Conservation (phyloP, 768 basidiomycete genomes). For the Mycena latifolia region DNA sequence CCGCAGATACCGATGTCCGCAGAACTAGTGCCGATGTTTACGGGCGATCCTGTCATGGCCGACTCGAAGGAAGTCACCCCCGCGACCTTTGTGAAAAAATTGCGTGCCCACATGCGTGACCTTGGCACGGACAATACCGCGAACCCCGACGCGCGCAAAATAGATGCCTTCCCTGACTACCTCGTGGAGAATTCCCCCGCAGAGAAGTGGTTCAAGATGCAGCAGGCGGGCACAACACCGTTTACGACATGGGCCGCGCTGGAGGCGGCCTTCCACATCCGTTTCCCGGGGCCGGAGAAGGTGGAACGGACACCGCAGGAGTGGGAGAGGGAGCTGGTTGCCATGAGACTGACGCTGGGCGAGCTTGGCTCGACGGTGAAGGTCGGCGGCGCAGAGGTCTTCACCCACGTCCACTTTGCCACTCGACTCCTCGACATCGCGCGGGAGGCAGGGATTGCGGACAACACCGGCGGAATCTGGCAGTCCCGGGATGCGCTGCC, state of each 20-base stretch:
- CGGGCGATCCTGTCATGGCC: not conserved
- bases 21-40: constrained; percentile 23
- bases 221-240: not conserved
- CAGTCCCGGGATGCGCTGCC: constrained; percentile 25
- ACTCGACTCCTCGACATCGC: constrained; percentile 24
- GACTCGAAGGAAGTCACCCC: constrained; percentile 2
- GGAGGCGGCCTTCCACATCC: constrained; percentile 6
- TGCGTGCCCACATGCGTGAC: constrained; percentile 26
- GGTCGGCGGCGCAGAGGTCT: constrained; percentile 19
- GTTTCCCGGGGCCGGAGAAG: constrained; percentile 14
- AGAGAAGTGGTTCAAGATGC: constrained; percentile 10
- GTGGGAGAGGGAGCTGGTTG: constrained; percentile 28
- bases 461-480: constrained; percentile 16
- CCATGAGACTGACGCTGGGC: constrained; percentile 26
- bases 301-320: constrained; percentile 24
- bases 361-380: constrained; percentile 30
- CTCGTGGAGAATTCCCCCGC: constrained; percentile 17
- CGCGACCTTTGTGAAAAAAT: constrained; percentile 17
- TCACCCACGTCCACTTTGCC: constrained; percentile 26
- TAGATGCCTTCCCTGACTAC: constrained; percentile 20
- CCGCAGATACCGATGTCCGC: not conserved
- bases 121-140: not conserved
- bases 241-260: constrained; percentile 2
- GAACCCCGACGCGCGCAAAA: not conserved
- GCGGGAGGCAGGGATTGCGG: not conserved